phyloP scores from a whole-genome alignment of 129 eudicot genomes.

The Pulicaria dysenterica region DNA sequence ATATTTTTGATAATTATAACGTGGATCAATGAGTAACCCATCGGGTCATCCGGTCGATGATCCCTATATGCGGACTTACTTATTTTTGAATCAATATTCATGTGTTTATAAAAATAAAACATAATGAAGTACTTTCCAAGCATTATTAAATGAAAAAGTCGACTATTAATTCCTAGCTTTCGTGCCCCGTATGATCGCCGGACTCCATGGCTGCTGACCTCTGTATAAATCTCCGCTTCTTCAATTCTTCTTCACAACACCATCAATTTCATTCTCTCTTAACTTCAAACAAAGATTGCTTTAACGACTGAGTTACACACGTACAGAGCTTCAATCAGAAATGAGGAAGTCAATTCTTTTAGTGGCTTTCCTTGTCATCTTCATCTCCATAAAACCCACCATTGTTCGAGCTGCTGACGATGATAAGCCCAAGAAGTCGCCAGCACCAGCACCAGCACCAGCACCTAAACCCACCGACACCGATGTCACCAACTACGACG shows the following conservation, averaged over 20 bases:
- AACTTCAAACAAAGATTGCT: background rate
- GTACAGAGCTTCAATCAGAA: background rate
- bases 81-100: slow-evolving; percentile 12
- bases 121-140: background rate
- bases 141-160: background rate
- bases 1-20: background rate
- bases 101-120: background rate
- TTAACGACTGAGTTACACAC: background rate
- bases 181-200: slow-evolving; percentile 21
- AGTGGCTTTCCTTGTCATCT: slow-evolving; percentile 48
- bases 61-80: background rate
- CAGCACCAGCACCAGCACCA: background rate
- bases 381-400: slow-evolving; percentile 39
- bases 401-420: slow-evolving; percentile 38
- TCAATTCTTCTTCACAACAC: slow-evolving; percentile 17
- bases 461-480: slow-evolving; percentile 27
- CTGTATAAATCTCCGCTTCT: slow-evolving; percentile 24
- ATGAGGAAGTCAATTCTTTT: slow-evolving; percentile 39
- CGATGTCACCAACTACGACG: slow-evolving; percentile 42
- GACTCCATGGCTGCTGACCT: slow-evolving; percentile 21
- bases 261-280: slow-evolving; percentile 13
- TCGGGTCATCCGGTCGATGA: background rate
- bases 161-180: slow-evolving; percentile 12
- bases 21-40: background rate
- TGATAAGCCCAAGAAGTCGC: slow-evolving; percentile 9